Evolutionary conservation across 192 early-diverging fungal species (phyloP), one percentile per base, ranked within the genome.

Genomic region (Entomortierella chlamydospora): DNA sequence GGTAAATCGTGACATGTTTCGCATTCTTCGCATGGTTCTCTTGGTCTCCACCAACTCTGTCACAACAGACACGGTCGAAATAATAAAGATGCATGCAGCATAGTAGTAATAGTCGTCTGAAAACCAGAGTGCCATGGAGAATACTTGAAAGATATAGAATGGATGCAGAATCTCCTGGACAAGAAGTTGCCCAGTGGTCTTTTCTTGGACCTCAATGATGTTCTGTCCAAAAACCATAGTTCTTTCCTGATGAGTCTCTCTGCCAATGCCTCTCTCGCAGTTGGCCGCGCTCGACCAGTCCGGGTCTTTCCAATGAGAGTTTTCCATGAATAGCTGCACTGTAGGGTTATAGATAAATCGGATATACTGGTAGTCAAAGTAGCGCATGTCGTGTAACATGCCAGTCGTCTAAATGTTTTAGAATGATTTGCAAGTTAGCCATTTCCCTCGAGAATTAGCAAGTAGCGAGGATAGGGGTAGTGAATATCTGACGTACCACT

Each of bases 91-190:
- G 70, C 95, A 97, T 20, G 88, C 83, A 0, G 96, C 98, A 76
- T 98, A 99, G 81, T 97, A 97, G 59, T 97, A 97, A 83, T 99
- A 99, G 72, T 97, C 88, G 66, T 99, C 98, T 20, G 92, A 61
- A 62, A 87, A 93, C 98, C 93, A 95, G 8, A 95, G 85, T 15
- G 90, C 47, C 26, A 95, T 89, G 52, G 91, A 92, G 54, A 90
- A 90, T 2, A 89, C 89, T 71, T 93, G 93, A 61, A 95, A 95
- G 57, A 95, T 84, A 71, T 93, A 93, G 65, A 95, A 95, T 8
- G 93, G 93, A 74, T 95, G 89, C n/a, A 95, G 74, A 20, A 93
- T 85, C 73, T 95, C 93, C 71, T 93, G 90, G 9, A 91, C 71
- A 11, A 95, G 73, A 54, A 95, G 77, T 23, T 88, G 84, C 42